A percentile compares a stretch with the other conserved stretches of the same genome.
These are phyloP conservation scores for Globisporangium abappressorium DNA, from an alignment of 352 stramenopile genomes.

Conservation along the genomic window DNA sequence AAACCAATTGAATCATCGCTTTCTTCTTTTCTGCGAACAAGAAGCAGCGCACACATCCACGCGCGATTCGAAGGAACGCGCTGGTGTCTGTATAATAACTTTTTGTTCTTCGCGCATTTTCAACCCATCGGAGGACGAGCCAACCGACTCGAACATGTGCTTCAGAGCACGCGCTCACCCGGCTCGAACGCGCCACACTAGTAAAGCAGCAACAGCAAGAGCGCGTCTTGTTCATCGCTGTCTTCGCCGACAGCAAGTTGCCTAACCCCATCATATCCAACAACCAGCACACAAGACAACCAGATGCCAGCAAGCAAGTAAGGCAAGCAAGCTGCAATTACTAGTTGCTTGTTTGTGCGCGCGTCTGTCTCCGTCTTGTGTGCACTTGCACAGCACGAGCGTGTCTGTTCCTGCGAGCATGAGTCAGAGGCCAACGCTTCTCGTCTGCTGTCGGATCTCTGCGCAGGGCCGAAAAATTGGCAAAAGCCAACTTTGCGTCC, in stretches of 20 bases:
- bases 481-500: neutral
- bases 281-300: neutral
- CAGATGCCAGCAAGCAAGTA: neutral
- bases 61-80: neutral
- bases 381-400: neutral
- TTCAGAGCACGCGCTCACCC: neutral
- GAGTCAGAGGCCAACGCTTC: neutral
- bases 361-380: conserved; percentile 1
- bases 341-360: neutral
- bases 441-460: conserved; percentile 4
- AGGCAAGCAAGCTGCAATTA: neutral
- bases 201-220: neutral
- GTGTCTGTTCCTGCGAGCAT: neutral
- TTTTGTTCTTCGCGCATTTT: conserved; percentile 1
- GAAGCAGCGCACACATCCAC: neutral
- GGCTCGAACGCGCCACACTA: conserved; percentile 5
- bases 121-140: conserved; percentile 6
- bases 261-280: neutral
- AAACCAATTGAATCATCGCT: conserved; percentile 1
- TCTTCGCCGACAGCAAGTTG: neutral
- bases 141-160: conserved; percentile 11
- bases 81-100: neutral
- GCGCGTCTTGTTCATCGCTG: neutral
- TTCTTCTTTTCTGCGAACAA: neutral
- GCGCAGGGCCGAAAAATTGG: conserved; percentile 9